Base-by-base conservation (phyloP, 208 protist species). In the Herpetomonas tarakana region DNA sequence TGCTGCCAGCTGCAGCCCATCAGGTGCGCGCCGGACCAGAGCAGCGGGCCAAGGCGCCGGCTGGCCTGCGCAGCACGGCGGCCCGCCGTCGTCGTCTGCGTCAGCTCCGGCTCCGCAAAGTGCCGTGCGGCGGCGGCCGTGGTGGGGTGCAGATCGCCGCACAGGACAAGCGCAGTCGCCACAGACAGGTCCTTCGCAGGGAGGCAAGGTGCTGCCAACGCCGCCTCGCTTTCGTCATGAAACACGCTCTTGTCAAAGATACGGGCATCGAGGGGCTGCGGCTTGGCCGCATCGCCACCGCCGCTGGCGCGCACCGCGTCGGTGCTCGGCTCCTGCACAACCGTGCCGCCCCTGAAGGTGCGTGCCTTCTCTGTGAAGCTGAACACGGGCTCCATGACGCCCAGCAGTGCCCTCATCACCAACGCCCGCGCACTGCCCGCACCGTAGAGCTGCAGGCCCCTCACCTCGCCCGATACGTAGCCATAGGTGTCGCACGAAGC, bases 1-100 rank as follows among this genome's bases (percentile, higher is more conserved):
- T 75, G 79, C 55, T 90, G 83, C 81, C 83, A 94, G 26, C 78
- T 69, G 57, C 73, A 78, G 22, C 87, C 87, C 2, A 89, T 25
- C 22, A 88, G 60, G 25, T 75, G 71, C 9, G 76, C 83, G 22
- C 65, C 64, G 14, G 63, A n/a, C 83, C 87, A 94, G 26, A 94
- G 66, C 29, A 91, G 72, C 27, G 83, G 79, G 41, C 71, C 83
- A 29, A 84, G 66, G 3, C 76, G 73, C 62, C 76, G 78, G 24
- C 64, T 62, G 16, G 75, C 70, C 0, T 35, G 52, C 18, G 60
- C 66, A 1, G 76, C 63, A 0, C 54, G 58, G 24, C 58, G 64
- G n/a, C 54, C 51, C 12, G 62, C 65, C 24, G 55, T 18, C 7
- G 74, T 73, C 27, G 72, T 67, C 35, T 38, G 22, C 50, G 46